Percentiles rank a stretch among this genome's conserved stretches.
phyloP scores from a whole-genome alignment of 176 grass and related monocot genomes.

The Aegilops bicornis region DNA sequence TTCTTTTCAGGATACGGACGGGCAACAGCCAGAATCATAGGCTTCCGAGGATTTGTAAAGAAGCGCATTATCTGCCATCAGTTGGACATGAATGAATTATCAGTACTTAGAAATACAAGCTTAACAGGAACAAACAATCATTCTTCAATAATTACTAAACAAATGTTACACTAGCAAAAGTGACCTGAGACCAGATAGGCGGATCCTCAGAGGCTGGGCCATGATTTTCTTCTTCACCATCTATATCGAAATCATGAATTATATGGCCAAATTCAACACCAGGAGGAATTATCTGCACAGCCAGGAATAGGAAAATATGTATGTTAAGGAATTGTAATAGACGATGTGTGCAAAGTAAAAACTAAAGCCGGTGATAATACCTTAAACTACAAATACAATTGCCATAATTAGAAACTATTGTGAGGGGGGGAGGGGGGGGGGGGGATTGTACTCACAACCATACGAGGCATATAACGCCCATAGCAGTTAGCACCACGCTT shows the following conservation, averaged over 20 bases:
- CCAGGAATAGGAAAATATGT: not conserved
- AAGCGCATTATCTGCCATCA: conserved; percentile 79
- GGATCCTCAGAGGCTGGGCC: conserved; percentile 59
- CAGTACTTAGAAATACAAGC: conserved; percentile 20
- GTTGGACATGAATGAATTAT: conserved; percentile 16
- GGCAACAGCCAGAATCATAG: conserved; percentile 82
- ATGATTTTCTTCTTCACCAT: conserved; percentile 65
- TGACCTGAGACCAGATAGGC: conserved; percentile 77
- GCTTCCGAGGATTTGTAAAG: conserved; percentile 84
- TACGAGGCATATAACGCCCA: conserved; percentile 82
- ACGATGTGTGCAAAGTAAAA: not conserved
- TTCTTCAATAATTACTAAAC: not conserved
- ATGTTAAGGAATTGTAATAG: conserved; percentile 17
- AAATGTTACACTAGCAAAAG: conserved; percentile 5
- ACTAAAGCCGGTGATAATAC: not conserved
- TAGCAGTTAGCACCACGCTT: conserved; percentile 70
- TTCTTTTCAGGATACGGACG: conserved; percentile 80
- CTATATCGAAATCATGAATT: conserved; percentile 64
- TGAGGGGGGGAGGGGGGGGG: not conserved
- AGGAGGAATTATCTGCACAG: conserved; percentile 65
- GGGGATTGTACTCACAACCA: conserved; percentile 65
- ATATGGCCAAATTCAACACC: conserved; percentile 78
- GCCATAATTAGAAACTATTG: not conserved
- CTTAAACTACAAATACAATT: conserved; percentile 10
- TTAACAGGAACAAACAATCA: not conserved